phyloP scores from a whole-genome alignment of 108 stramenopile species.

The Nitzschia palea region DNA sequence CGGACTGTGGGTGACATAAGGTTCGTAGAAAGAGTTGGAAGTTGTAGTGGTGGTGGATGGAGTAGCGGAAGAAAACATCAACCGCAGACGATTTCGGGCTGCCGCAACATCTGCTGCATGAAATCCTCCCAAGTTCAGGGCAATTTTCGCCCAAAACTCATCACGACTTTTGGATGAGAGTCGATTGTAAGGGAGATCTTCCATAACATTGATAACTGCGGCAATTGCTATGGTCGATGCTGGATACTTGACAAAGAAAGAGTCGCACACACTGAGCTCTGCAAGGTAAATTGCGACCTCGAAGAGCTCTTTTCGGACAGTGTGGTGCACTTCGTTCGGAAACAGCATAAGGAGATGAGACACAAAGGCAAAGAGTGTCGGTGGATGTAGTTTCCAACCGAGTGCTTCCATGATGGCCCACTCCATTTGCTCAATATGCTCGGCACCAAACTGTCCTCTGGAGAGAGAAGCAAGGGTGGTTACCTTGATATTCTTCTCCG shows the following conservation, averaged over 20 bases:
- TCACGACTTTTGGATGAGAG: conserved; percentile 3
- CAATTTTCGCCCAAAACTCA: conserved; percentile 6
- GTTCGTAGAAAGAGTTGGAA: conserved; percentile 5
- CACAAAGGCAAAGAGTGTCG: conserved; percentile 64
- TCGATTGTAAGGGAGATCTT: conserved; percentile 15
- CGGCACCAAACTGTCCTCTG: conserved; percentile 64
- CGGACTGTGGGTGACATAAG: conserved; percentile 13
- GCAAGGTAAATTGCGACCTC: conserved; percentile 66
- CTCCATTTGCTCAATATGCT: conserved; percentile 82
- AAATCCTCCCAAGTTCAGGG: neutral
- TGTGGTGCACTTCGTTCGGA: conserved; percentile 39
- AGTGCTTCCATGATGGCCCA: conserved; percentile 49
- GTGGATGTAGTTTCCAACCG: conserved; percentile 72
- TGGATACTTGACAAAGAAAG: conserved; percentile 54
- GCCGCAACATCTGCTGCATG: neutral
- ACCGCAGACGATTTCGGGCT: conserved; percentile 9
- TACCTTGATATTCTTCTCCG: conserved; percentile 64
- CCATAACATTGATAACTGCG: conserved; percentile 54
- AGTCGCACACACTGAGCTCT: conserved; percentile 69
- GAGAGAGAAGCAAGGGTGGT: conserved; percentile 66
- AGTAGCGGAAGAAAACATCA: conserved; percentile 2
- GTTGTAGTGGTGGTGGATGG: neutral
- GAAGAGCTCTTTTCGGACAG: conserved; percentile 60
- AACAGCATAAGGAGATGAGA: conserved; percentile 55
- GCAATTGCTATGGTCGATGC: conserved; percentile 67